Evolutionary conservation across 495 filamentous ascomycete genomes (phyloP), one percentile per base, ranked within the genome.

Genomic region (Hypomontagnella monticulosa): DNA sequence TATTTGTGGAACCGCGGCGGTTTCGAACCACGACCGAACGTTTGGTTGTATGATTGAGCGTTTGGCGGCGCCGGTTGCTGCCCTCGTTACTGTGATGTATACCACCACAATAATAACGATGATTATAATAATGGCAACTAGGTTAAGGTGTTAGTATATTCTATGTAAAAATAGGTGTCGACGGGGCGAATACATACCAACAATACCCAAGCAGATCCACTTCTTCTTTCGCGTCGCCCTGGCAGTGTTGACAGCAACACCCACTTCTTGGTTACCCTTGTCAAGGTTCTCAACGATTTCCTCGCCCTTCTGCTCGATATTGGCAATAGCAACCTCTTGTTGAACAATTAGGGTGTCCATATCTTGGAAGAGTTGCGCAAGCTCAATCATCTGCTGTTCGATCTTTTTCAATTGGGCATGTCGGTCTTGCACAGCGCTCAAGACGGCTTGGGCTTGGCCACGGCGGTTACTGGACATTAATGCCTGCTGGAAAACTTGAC

Each of bases 381-480:
- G 83, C 74, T 97, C 92, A 23, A 89, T 86, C 80, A 99, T 88
- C 73, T 92, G 88, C 68, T 85, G 80, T 81, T 96, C 92, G 68
- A 99, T 96, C 79, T 93, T 91, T 73, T 92, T 88, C 73, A 99
- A 91, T 12, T 91, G 93, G 43, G 88, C 87, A 77, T 97, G 94
- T 63, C 95, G 90, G 67, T 89, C 86, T 75, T 91, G 78, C 49
- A 96, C 92, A 38, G 89, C 90, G 57, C 85, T 84, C 55, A 93
- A 82, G 49, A 89, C 90, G 42, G 88, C 84, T 67, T 90, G 89
- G 15, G 92, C 90, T 79, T 96, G 88, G 41, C 91, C 89, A 41
- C 87, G 84, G 51, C 95, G 90, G 72, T 89, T 88, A 69, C 90
- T 78, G 57, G 83, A 79, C 80, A 85, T 85, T 79, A 89, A 87